These are phyloP conservation scores for Picea glauca DNA, from an alignment of 75 land plant species.

Conservation along the genomic window DNA sequence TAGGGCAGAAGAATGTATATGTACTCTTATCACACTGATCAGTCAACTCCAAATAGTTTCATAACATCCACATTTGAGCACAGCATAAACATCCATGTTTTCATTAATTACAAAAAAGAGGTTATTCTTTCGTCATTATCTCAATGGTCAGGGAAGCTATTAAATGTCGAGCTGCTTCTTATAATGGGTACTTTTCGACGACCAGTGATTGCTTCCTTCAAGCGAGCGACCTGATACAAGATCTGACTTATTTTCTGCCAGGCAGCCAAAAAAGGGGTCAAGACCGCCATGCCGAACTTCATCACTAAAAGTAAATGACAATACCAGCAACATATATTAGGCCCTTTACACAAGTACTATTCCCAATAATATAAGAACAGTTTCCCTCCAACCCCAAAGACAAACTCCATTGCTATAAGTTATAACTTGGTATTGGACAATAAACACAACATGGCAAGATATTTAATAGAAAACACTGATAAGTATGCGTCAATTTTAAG, in stretches of 20 bases:
- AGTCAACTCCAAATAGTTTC: too few species aligned
- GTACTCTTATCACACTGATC: too few species aligned
- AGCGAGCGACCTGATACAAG: too few species aligned
- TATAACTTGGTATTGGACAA: neutral
- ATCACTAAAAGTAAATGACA: neutral
- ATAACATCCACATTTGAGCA: too few species aligned
- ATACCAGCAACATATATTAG: neutral
- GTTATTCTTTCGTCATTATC: too few species aligned
- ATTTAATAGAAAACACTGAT: neutral
- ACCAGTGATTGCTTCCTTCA: too few species aligned
- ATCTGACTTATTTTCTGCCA: slow-evolving; percentile 37
- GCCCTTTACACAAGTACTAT: slow-evolving; percentile 5
- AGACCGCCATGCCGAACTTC: neutral
- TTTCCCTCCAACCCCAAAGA: neutral
- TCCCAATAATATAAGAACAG: slow-evolving; percentile 3
- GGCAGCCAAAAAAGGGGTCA: neutral
- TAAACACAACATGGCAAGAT: neutral
- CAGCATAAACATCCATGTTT: too few species aligned
- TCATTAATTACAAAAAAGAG: too few species aligned
- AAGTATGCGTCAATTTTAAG: neutral
- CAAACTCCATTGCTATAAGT: neutral
- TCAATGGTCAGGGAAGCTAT: too few species aligned
- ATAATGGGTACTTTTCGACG: too few species aligned
- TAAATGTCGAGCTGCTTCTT: too few species aligned
- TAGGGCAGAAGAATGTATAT: too few species aligned